Base-by-base conservation (phyloP, 805 yeast species). In the Pichia rugopelliculosa region DNA sequence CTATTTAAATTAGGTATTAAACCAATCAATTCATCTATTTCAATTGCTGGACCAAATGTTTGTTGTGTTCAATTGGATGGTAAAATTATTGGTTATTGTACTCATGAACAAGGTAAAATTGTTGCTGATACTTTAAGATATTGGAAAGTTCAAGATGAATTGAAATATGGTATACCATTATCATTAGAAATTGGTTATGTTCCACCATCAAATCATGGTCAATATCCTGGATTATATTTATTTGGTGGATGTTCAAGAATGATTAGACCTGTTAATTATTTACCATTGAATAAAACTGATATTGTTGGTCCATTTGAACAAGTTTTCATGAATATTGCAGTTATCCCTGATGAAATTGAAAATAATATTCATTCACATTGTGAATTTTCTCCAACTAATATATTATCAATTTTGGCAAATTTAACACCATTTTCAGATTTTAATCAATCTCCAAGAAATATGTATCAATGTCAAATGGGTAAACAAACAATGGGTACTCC, bases 401-500 rank as follows among this genome's bases (percentile, higher is more conserved):
- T 93, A 44, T 72, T 93, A 57, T 89, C 97, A 21, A 91, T 93
- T 56, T 75, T 93, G 66, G 99, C 98, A 54, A 93, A 93, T 69
- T 76, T 93, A 73, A 93, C 99, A 1, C 99, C 99, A 56, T 93
- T 88, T 66, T 90, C 98, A 1, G 99, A 93, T 68, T 93, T 93
- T 74, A 93, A 93, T 69, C 99, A 93, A 74, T 90, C 97, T 24
- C 99, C 99, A 61, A 86, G 99, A 80, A 93, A 93, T 67, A 93
- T 93, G 98, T 93, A 93, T 68, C 99, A 93, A 73, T 93, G 99
- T 72, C 99, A 93, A 76, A 93, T 93, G 99, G 98, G 97, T 80
- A 93, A 93, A 72, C 99, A 93, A 74, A 91, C 99, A 20, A 93
- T 93, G 99, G 99, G 99, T 69, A 93, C 99, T 5, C 99, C 99